Evolutionary conservation across 768 basidiomycete genomes (phyloP).

Genomic region (Pleurotus eryngii): DNA sequence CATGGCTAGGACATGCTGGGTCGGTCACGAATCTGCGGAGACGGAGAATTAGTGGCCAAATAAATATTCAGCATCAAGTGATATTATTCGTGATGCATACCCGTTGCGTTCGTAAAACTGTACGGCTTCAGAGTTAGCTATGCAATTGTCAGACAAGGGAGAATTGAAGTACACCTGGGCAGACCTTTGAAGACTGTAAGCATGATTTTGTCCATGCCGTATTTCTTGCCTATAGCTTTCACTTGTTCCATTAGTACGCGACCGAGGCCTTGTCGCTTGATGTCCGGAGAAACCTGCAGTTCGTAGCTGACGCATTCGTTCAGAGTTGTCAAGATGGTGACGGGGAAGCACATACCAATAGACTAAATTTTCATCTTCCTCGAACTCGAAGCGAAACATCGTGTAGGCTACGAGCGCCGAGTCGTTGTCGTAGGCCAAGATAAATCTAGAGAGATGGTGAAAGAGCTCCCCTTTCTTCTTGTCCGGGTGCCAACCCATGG

Average conservation of each 20-base stretch:
- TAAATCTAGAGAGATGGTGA: conserved; percentile 53
- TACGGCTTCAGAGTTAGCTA: conserved; percentile 44
- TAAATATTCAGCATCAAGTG: neutral
- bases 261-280: conserved; percentile 57
- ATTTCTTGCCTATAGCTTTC: conserved; percentile 44
- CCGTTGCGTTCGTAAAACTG: conserved; percentile 54
- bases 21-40: conserved; percentile 50
- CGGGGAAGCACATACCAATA: conserved; percentile 56
- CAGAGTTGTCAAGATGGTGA: neutral
- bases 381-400: conserved; percentile 75
- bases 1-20: conserved; percentile 46
- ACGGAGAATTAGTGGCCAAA: neutral
- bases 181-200: conserved; percentile 77
- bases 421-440: conserved; percentile 33
- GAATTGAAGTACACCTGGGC: neutral
- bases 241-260: conserved; percentile 48
- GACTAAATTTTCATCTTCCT: conserved; percentile 53
- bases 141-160: conserved; percentile 5
- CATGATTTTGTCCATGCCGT: conserved; percentile 65
- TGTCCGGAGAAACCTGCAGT: conserved; percentile 51
- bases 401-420: conserved; percentile 33
- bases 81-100: conserved; percentile 31
- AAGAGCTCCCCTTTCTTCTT: conserved; percentile 62
- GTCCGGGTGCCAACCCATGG: conserved; percentile 63
- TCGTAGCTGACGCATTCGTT: conserved; percentile 60